Conservation (phyloP, 257 asterid genomes). For the Salvia splendens region DNA sequence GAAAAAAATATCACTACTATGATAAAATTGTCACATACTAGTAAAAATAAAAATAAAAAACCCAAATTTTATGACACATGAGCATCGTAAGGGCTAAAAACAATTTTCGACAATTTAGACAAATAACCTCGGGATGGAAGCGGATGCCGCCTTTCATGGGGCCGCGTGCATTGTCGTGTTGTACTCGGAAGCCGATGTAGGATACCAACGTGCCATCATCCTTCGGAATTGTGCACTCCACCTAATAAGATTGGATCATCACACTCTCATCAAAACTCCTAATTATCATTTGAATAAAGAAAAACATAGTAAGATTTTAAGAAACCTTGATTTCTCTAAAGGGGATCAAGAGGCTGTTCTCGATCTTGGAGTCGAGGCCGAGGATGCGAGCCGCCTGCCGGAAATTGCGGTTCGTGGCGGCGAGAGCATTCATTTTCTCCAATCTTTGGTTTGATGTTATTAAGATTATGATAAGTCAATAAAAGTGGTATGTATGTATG, state of each 20-base stretch:
- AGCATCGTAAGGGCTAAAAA: too few relatives aligned
- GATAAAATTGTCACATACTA: too few relatives aligned
- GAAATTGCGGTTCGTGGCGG: conserved; percentile 89
- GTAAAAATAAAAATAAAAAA: too few relatives aligned
- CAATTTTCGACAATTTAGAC: too few relatives aligned
- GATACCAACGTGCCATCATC: conserved; percentile 91
- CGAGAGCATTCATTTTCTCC: conserved; percentile 76
- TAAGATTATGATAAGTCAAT: too few relatives aligned
- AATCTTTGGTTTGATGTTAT: too few relatives aligned
- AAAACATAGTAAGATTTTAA: background rate
- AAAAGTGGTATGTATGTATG: too few relatives aligned
- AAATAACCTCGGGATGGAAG: conserved; percentile 85
- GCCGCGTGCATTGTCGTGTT: conserved; percentile 94
- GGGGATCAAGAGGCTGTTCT: conserved; percentile 87
- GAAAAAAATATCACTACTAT: background rate
- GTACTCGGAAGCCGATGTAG: conserved; percentile 84
- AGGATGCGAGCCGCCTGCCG: conserved; percentile 91
- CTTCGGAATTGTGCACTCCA: conserved; percentile 90
- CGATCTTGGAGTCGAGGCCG: conserved; percentile 80
- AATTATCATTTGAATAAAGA: too few relatives aligned
- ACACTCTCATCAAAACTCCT: background rate
- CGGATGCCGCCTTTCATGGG: conserved; percentile 99
- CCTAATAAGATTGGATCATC: conserved; percentile 48
- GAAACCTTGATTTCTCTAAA: conserved; percentile 91
- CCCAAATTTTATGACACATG: too few relatives aligned